Evolutionary conservation across 2,329 filamentous ascomycete genomes (phyloP).

Genomic region (Colletotrichum cordylinicola): DNA sequence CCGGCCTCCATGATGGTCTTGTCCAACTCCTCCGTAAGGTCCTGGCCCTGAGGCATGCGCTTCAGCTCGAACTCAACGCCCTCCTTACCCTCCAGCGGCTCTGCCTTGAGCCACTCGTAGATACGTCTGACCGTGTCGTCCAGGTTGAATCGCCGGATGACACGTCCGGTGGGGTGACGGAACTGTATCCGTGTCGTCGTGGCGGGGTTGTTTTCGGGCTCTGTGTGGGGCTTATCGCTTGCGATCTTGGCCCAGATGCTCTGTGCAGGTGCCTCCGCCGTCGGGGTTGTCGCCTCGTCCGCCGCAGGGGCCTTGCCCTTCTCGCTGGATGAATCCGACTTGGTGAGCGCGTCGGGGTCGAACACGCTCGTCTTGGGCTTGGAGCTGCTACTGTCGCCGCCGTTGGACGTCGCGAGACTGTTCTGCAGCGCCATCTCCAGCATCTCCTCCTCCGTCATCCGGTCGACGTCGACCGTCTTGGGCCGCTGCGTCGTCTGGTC

Average conservation of each 20-base stretch:
- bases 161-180: constrained; percentile 80
- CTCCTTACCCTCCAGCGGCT: constrained; percentile 80
- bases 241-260: constrained; percentile 74
- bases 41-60: constrained; percentile 77
- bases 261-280: constrained; percentile 28
- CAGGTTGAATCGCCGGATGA: constrained; percentile 85
- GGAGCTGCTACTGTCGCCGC: constrained; percentile 35
- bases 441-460: constrained; percentile 98
- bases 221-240: constrained; percentile 73
- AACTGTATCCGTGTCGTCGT: constrained; percentile 91
- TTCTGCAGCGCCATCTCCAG: constrained; percentile 91
- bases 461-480: constrained; percentile 76
- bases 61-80: constrained; percentile 87
- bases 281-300: constrained; percentile 19
- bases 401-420: constrained; percentile 68
- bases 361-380: constrained; percentile 60
- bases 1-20: constrained; percentile 80
- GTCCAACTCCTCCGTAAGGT: constrained; percentile 79
- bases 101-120: constrained; percentile 96
- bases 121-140: constrained; percentile 80
- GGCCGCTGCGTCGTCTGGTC: constrained; percentile 74
- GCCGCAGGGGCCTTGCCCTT: constrained; percentile 48
- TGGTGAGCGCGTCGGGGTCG: constrained; percentile 90
- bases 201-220: constrained; percentile 75
- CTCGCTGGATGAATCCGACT: constrained; percentile 57